Conservation (phyloP, 345 rosid species). For the Dimocarpus longan region DNA sequence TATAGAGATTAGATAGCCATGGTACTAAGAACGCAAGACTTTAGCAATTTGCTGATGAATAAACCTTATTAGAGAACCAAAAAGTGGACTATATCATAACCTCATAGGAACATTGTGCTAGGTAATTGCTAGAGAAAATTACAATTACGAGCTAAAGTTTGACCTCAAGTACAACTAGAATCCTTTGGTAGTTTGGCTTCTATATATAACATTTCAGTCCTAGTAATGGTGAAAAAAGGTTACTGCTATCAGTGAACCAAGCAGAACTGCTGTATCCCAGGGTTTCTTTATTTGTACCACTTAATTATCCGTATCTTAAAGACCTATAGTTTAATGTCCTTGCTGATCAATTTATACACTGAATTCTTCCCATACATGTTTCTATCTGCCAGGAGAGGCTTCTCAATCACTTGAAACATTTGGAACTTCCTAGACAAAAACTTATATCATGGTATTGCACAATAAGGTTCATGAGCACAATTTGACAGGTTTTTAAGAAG, state of each 20-base stretch:
- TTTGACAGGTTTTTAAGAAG: background rate
- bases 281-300: background rate
- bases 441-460: background rate
- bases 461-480: background rate
- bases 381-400: background rate
- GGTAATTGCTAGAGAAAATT: background rate
- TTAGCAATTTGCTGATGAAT: background rate
- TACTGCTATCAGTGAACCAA: background rate
- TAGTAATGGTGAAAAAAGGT: background rate
- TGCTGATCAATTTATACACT: background rate
- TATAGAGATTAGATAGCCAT: background rate
- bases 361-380: background rate
- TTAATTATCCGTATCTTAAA: background rate
- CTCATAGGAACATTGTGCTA: background rate
- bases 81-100: background rate
- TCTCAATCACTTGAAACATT: background rate
- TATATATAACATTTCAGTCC: background rate
- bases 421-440: background rate
- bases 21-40: background rate
- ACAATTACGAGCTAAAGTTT: background rate
- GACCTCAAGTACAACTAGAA: background rate
- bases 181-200: background rate
- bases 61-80: background rate
- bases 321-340: background rate
- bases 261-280: background rate